Conservation (phyloP, 1,284 basidiomycete genomes). For the Marasmius fiardii region DNA sequence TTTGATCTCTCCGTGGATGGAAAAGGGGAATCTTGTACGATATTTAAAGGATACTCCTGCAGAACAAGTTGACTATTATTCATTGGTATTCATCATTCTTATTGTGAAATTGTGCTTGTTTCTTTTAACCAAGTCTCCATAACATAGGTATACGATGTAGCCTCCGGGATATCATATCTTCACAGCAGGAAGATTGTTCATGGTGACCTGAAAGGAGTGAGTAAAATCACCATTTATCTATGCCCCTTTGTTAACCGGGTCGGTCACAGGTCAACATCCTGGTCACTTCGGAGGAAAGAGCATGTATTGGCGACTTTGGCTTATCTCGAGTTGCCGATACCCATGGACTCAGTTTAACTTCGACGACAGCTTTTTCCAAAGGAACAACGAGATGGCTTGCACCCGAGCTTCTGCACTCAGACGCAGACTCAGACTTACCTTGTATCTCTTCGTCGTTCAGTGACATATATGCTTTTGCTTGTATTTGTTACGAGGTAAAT, state of each 20-base stretch:
- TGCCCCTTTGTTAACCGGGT: background rate
- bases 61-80: conserved; percentile 16
- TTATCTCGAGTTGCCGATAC: conserved; percentile 20
- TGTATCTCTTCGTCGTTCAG: too few species aligned
- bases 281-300: too few species aligned
- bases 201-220: conserved; percentile 35
- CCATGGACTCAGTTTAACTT: too few species aligned
- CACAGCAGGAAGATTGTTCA: conserved; percentile 31
- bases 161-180: conserved; percentile 29
- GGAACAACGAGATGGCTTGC: too few species aligned
- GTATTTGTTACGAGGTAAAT: too few species aligned
- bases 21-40: conserved; percentile 27
- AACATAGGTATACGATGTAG: conserved; percentile 24
- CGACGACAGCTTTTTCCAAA: too few species aligned
- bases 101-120: background rate
- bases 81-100: too few species aligned
- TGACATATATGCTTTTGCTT: too few species aligned
- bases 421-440: too few species aligned
- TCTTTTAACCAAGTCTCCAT: background rate
- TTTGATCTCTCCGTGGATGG: conserved; percentile 26
- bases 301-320: conserved; percentile 34
- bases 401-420: too few species aligned
- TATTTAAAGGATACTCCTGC: conserved; percentile 19
- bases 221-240: conserved; percentile 9
- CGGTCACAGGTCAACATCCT: conserved; percentile 25